Evolutionary conservation across 345 rosid species (phyloP).

Genomic region (Cochlearia excelsa): DNA sequence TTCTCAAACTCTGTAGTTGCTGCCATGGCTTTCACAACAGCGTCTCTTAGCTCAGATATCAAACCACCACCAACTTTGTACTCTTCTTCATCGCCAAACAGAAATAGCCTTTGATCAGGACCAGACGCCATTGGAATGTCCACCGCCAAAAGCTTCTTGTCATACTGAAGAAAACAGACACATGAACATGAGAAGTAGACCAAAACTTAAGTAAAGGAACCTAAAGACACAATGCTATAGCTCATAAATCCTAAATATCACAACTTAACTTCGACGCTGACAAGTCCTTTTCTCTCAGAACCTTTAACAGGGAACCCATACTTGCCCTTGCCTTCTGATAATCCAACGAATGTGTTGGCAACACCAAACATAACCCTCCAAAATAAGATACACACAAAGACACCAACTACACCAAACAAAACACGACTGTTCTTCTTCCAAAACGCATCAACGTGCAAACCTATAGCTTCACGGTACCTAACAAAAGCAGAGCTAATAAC

Average conservation of each 20-base stretch:
- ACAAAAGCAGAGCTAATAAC: slow-evolving; percentile 46
- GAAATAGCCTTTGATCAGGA: slow-evolving; percentile 72
- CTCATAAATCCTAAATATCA: slow-evolving; percentile 6
- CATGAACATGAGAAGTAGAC: slow-evolving; percentile 9
- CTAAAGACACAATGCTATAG: not conserved
- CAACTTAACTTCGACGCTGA: slow-evolving; percentile 75
- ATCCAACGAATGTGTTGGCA: slow-evolving; percentile 75
- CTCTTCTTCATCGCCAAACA: slow-evolving; percentile 83
- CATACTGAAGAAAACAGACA: slow-evolving; percentile 58
- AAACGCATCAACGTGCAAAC: slow-evolving; percentile 79
- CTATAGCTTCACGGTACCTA: slow-evolving; percentile 68
- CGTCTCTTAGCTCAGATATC: slow-evolving; percentile 81
- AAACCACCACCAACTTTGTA: slow-evolving; percentile 84
- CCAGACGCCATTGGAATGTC: slow-evolving; percentile 89
- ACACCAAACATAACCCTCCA: slow-evolving; percentile 95
- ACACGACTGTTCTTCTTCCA: slow-evolving; percentile 63
- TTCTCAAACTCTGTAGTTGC: slow-evolving; percentile 85
- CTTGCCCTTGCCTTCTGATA: slow-evolving; percentile 93
- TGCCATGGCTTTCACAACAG: slow-evolving; percentile 88
- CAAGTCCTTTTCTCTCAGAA: slow-evolving; percentile 84
- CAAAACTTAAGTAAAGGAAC: slow-evolving; percentile 1
- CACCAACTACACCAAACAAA: slow-evolving; percentile 70
- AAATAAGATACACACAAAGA: slow-evolving; percentile 57
- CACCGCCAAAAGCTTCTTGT: slow-evolving; percentile 73
- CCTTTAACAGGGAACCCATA: slow-evolving; percentile 80